A percentile compares a stretch with the other conserved stretches of the same genome.
phyloP scores from a whole-genome alignment of 192 early-diverging fungal genomes.

The Podila clonocystis region DNA sequence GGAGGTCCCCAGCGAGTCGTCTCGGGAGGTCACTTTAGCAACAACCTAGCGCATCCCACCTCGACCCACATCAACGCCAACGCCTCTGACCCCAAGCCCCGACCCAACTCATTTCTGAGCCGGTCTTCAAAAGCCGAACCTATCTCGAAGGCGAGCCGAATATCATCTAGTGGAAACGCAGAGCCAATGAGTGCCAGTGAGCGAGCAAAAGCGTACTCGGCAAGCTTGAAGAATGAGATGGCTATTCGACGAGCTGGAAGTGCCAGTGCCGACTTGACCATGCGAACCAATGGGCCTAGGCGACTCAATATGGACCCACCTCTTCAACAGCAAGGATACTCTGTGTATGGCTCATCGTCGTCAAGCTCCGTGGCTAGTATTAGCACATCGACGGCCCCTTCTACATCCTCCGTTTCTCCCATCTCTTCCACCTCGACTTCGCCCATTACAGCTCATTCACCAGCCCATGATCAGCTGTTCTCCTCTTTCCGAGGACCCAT shows the following conservation, averaged over 20 bases:
- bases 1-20: conserved; percentile 43
- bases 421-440: conserved; percentile 31
- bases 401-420: conserved; percentile 32
- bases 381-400: conserved; percentile 20
- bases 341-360: conserved; percentile 11
- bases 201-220: conserved; percentile 43
- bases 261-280: background rate
- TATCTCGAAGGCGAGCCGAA: conserved; percentile 16
- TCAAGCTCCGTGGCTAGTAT: conserved; percentile 1
- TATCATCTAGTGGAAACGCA: conserved; percentile 9
- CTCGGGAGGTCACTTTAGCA: conserved; percentile 3
- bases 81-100: background rate
- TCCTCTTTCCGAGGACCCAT: conserved; percentile 24
- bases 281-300: conserved; percentile 8
- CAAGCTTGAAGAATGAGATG: conserved; percentile 36
- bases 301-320: conserved; percentile 13
- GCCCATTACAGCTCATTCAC: conserved; percentile 28
- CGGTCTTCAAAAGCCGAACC: conserved; percentile 29
- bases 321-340: conserved; percentile 4
- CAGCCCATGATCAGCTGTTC: conserved; percentile 26
- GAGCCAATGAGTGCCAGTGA: conserved; percentile 42
- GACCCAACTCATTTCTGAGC: conserved; percentile 10
- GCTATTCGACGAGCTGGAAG: conserved; percentile 25
- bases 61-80: too few relatives aligned
- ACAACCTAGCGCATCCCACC: background rate